Evolutionary conservation across 73 alveolate genomes (phyloP).

Genomic region (Paramecium bursaria): DNA sequence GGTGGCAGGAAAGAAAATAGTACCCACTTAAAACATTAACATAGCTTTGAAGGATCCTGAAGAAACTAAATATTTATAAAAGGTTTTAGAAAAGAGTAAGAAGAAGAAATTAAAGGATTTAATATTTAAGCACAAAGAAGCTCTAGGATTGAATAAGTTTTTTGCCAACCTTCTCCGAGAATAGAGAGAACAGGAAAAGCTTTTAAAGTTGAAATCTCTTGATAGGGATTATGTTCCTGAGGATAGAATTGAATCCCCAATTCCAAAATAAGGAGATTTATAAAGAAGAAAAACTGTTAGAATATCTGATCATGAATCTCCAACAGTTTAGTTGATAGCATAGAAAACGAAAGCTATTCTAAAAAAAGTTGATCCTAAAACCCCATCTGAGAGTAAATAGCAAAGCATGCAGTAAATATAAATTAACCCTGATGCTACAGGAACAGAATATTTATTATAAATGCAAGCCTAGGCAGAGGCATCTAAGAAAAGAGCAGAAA

Average conservation of each 20-base stretch:
- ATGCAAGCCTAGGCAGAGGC: background rate
- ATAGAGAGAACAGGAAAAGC: constrained; percentile 28
- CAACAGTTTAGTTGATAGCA: too few species aligned
- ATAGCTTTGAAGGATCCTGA: constrained; percentile 43
- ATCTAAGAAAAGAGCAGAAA: background rate
- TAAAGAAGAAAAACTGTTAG: constrained; percentile 12
- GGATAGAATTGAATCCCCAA: too few species aligned
- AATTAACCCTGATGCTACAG: constrained; percentile 16
- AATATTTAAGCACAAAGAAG: constrained; percentile 34
- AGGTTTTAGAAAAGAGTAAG: constrained; percentile 43
- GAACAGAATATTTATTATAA: constrained; percentile 37
- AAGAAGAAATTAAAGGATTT: constrained; percentile 57
- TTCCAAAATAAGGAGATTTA: background rate
- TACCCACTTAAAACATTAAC: background rate
- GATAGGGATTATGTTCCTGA: too few species aligned
- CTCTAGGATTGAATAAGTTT: constrained; percentile 17
- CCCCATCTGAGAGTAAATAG: too few species aligned
- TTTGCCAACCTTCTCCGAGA: constrained; percentile 26
- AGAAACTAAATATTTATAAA: constrained; percentile 55
- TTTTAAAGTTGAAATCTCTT: constrained; percentile 26
- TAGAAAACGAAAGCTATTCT: too few species aligned
- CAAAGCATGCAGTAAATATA: too few species aligned
- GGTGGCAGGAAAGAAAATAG: constrained; percentile 61
- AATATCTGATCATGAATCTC: too few species aligned
- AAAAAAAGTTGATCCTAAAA: too few species aligned